Evolutionary conservation across 2,329 filamentous ascomycete species (phyloP).

Genomic region (Arthrocladium fulminans): DNA sequence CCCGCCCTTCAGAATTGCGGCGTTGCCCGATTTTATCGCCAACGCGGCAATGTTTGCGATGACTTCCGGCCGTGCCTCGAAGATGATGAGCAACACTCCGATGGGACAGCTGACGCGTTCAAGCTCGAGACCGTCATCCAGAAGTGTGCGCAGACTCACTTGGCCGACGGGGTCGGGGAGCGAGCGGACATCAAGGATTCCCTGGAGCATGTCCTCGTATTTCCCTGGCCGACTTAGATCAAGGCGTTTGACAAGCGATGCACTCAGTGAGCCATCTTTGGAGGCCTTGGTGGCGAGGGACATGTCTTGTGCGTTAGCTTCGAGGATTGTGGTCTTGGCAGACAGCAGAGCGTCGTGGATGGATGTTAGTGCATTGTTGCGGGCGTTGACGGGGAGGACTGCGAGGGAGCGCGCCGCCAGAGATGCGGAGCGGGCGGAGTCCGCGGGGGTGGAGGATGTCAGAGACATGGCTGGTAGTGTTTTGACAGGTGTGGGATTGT

Average conservation of each 20-base stretch:
- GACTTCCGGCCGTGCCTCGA: slow-evolving; percentile 93
- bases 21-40: slow-evolving; percentile 94
- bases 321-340: slow-evolving; percentile 66
- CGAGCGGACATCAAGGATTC: slow-evolving; percentile 76
- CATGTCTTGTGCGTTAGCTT: slow-evolving; percentile 78
- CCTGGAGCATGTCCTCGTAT: slow-evolving; percentile 95
- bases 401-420: slow-evolving; percentile 74
- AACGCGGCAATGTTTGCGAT: slow-evolving; percentile 96
- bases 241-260: slow-evolving; percentile 77
- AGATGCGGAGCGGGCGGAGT: slow-evolving; percentile 70
- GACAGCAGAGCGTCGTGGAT: slow-evolving; percentile 68
- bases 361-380: slow-evolving; percentile 75
- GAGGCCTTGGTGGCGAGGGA: slow-evolving; percentile 64
- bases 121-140: slow-evolving; percentile 77
- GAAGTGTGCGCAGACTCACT: slow-evolving; percentile 69
- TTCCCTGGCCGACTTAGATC: slow-evolving; percentile 82
- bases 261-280: slow-evolving; percentile 63
- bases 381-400: slow-evolving; percentile 62
- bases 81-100: slow-evolving; percentile 95
- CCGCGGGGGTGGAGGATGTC: slow-evolving; percentile 69
- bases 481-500: background rate
- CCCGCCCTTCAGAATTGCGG: slow-evolving; percentile 92
- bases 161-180: slow-evolving; percentile 89
- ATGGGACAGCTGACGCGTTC: slow-evolving; percentile 90
- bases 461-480: slow-evolving; percentile 61